Base-by-base conservation (phyloP, 345 rosid species). In the Nephelium lappaceum region DNA sequence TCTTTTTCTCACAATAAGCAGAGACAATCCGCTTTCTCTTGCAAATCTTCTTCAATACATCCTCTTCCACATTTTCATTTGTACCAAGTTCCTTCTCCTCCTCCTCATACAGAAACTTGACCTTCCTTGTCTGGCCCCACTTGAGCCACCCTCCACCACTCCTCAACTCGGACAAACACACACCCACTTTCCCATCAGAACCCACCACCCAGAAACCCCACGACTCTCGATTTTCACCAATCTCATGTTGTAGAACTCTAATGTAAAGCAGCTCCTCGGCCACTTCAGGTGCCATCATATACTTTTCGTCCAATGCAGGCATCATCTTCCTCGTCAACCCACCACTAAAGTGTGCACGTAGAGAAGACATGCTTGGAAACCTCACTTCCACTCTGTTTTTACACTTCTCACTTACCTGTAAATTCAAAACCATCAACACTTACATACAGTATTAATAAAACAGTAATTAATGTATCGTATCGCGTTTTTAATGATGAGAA, bases 101-200 rank as follows among this genome's bases (percentile, higher is more conserved):
- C 36, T 31, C 82, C 42, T 67, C 51, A 47, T 80, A 82, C 4
- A 86, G 75, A 73, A 87, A 92, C 81, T 83, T 81, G 51, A 93
- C 94, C 25, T 81, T 92, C 81, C 92, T 74, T 71, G 92, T 89
- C 80, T 80, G 83, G 16, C 98, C 99, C 99, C 99, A 94, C 15
- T 79, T 82, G 61, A 91, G 80, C 88, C 91, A 82, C 77, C 83
- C 64, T 19, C 0, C 90, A 6, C 82, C 67, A 19, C 87, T 82
- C 45, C 71, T 83, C 15, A 97, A 82, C 84, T 84, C 85, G 27
- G 91, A 86, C 84, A 81, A 88, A 72, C 90, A 89, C 60, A 72
- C 49, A 11, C 88, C 92, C 69, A 81, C 87, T 75, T 82, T 84
- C 15, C 85, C 51, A 57, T 80, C 77, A 82, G 11, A 69, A 8